Evolutionary conservation across 768 basidiomycete species (phyloP), one percentile per base, ranked within the genome.

Genomic region (Panaeolus cyanescens): DNA sequence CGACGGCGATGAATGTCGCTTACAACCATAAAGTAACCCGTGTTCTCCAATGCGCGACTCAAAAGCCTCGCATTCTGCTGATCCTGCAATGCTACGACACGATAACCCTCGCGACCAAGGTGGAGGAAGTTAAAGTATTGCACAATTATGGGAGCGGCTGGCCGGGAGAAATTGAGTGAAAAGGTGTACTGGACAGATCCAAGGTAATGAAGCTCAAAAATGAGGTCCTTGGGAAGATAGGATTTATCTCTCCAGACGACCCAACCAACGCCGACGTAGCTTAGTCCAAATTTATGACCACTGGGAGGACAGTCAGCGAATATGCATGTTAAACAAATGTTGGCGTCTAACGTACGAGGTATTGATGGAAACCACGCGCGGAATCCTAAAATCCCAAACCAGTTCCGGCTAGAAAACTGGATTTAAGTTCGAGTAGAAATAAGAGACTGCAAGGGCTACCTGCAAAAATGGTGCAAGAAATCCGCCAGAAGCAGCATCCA

Each of bases 131-230:
- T 86, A 78, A 86, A 89, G 66, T 85, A 85, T 63, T 87, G 85
- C 3, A 78, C 82, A 34, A 88, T 79, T 64, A 87, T 83, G 7
- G 86, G 87, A 9, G 85, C 85, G 5, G 85, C 85, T 0, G 87
- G 81, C 6, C 84, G 81, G 28, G 83, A 85, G 68, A 86, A 85
- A 65, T 86, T 86, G 63, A 87, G 76, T 6, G 84, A 85, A 71
- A 86, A 90, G 1, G 89, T 89, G 72, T 94, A 95, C 71, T 96
- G 83, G n/a, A 82, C 80, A 13, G 83, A 80, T 36, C 80, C 82
- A 36, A 81, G 73, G 65, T 83, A 80, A 64, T 80, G 85, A 12
- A 89, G 77, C 73, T 89, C 87, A 65, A 91, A 90, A 55, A 91
- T 84, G 60, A 91, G 80, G 36, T 89, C 82, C 65, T 89, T 87